A percentile compares a stretch with the other conserved stretches of the same genome.
Evolutionary conservation across 495 filamentous ascomycete species (phyloP).

Genomic region (Lepraria neglecta): DNA sequence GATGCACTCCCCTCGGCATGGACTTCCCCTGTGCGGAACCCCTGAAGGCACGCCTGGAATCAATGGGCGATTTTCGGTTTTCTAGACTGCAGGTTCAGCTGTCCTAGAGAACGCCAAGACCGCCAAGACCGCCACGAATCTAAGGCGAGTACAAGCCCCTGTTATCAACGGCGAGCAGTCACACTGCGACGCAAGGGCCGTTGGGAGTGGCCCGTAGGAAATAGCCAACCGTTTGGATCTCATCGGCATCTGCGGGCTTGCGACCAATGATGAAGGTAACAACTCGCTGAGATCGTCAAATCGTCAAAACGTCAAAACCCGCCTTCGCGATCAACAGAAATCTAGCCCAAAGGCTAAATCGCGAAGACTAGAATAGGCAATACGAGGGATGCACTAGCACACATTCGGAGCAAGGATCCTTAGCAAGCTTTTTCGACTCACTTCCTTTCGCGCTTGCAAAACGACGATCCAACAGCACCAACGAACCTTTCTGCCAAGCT

Average conservation of each 20-base stretch:
- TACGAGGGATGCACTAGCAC: not conserved
- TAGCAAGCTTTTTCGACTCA: not conserved
- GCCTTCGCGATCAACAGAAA: not conserved
- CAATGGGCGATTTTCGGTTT: conserved; percentile 8
- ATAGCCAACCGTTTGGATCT: conserved; percentile 5
- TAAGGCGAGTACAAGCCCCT: conserved; percentile 3
- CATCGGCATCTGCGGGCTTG: conserved; percentile 10
- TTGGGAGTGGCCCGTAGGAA: not conserved
- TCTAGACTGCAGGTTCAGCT: conserved; percentile 13
- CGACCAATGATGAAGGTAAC: not conserved
- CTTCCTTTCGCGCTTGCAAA: conserved; percentile 7
- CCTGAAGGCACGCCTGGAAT: not conserved
- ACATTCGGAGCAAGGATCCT: conserved; percentile 5
- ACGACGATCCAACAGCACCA: conserved; percentile 19
- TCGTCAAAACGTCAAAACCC: conserved; percentile 11
- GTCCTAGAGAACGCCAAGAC: conserved; percentile 11
- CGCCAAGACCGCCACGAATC: not conserved
- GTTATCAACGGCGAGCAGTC: conserved; percentile 5
- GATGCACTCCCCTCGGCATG: not conserved
- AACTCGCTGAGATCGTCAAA: conserved; percentile 7
- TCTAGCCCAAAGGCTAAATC: conserved; percentile 15
- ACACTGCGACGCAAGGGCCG: not conserved
- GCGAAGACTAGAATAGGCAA: conserved; percentile 2
- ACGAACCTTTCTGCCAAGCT: conserved; percentile 9
- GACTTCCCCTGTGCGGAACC: conserved; percentile 7